These are phyloP conservation scores for Colletotrichum nymphaeae DNA, from an alignment of 2,329 filamentous ascomycete species.

Conservation along the genomic window DNA sequence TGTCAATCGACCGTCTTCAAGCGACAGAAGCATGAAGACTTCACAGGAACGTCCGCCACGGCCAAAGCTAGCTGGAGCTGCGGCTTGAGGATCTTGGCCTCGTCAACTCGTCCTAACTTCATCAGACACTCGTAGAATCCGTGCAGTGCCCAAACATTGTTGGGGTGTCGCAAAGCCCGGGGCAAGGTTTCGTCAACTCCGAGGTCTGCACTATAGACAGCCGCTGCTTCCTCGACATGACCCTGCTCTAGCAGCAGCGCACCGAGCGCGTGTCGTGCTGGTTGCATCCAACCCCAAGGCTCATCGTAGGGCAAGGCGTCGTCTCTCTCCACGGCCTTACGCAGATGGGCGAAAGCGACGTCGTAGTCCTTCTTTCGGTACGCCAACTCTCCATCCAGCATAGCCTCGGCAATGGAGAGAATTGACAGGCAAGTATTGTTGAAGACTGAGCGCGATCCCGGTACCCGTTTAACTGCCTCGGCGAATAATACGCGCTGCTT, in stretches of 20 bases:
- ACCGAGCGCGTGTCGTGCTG: conserved; percentile 76
- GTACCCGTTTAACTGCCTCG: conserved; percentile 63
- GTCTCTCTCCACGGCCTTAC: conserved; percentile 67
- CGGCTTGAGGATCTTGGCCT: conserved; percentile 50
- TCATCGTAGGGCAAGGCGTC: conserved; percentile 77
- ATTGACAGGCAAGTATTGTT: conserved; percentile 75
- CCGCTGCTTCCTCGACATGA: conserved; percentile 64
- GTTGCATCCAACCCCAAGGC: conserved; percentile 86
- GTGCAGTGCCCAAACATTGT: conserved; percentile 81
- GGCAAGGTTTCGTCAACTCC: conserved; percentile 70
- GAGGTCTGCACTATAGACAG: conserved; percentile 70
- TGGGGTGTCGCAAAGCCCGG: conserved; percentile 73
- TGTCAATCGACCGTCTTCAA: conserved; percentile 33
- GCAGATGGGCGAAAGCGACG: conserved; percentile 68
- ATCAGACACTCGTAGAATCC: conserved; percentile 78
- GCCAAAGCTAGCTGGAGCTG: conserved; percentile 64
- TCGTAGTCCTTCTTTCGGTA: conserved; percentile 73
- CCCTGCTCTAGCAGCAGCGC: conserved; percentile 77
- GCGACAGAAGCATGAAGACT: conserved; percentile 66
- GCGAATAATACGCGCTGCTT: conserved; percentile 62
- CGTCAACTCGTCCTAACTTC: conserved; percentile 58
- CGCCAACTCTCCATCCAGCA: conserved; percentile 80
- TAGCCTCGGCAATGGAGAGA: conserved; percentile 70
- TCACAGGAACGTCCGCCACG: conserved; percentile 69
- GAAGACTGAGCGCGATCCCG: conserved; percentile 71